phyloP scores from a whole-genome alignment of 805 yeast species.

The Candida insectorum region DNA sequence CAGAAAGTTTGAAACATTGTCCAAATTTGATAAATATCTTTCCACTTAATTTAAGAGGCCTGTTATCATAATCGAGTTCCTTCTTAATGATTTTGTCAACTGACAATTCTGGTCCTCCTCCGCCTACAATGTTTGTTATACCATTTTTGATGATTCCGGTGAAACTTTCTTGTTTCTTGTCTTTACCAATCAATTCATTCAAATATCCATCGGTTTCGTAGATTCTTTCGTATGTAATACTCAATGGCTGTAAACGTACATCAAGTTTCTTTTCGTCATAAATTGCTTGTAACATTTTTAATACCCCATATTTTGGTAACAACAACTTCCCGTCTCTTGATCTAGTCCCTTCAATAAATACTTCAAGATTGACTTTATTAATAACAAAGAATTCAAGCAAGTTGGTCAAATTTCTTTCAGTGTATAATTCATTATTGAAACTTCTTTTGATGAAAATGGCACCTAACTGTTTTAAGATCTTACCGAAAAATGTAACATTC shows the following conservation, averaged over 20 bases:
- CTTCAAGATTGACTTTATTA: slow-evolving; percentile 51
- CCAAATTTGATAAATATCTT: slow-evolving; percentile 37
- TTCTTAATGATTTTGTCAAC: slow-evolving; percentile 8
- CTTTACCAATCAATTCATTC: slow-evolving; percentile 54
- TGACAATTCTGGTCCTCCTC: slow-evolving; percentile 6
- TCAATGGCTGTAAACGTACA: slow-evolving; percentile 47
- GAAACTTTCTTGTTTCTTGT: slow-evolving; percentile 53
- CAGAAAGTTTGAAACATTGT: slow-evolving; percentile 24
- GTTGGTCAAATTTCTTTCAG: slow-evolving; percentile 45
- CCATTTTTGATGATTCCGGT: slow-evolving; percentile 35
- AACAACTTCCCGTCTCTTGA: slow-evolving; percentile 63
- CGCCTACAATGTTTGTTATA: slow-evolving; percentile 24
- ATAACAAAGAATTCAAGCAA: slow-evolving; percentile 47
- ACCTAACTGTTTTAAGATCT: slow-evolving; percentile 47
- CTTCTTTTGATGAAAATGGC: slow-evolving; percentile 57
- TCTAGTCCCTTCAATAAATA: slow-evolving; percentile 65
- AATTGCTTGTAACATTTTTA: slow-evolving; percentile 49
- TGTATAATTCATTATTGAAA: slow-evolving; percentile 40
- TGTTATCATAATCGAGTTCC: slow-evolving; percentile 9
- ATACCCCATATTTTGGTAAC: slow-evolving; percentile 59
- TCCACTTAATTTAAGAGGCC: slow-evolving; percentile 24
- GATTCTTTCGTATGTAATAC: slow-evolving; percentile 59
- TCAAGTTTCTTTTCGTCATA: slow-evolving; percentile 41
- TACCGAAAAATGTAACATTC: slow-evolving; percentile 55
- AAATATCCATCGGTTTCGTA: slow-evolving; percentile 55